phyloP scores from a whole-genome alignment of 768 basidiomycete species.

The Rhodotorula taiwanensis region DNA sequence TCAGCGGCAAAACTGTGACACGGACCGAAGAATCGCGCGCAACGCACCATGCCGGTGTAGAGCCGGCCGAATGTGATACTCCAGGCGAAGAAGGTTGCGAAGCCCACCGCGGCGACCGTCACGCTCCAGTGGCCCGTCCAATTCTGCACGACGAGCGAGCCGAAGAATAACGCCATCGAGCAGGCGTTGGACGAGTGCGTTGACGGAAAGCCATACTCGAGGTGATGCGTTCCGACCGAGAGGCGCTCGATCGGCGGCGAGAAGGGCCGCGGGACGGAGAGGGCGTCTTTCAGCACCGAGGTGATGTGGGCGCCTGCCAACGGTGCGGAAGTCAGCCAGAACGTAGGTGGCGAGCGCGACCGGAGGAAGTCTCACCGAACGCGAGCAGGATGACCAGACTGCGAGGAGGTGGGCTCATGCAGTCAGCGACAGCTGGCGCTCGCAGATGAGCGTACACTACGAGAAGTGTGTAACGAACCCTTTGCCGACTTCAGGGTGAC shows the following conservation, averaged over 20 bases:
- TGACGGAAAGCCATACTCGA: slow-evolving; percentile 89
- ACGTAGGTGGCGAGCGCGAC: slow-evolving; percentile 48
- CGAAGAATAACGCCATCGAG: slow-evolving; percentile 79
- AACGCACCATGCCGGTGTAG: slow-evolving; percentile 42
- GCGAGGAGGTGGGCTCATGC: background rate
- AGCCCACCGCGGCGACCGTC: background rate
- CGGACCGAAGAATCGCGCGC: background rate
- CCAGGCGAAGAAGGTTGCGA: slow-evolving; percentile 39
- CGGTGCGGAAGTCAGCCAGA: slow-evolving; percentile 42
- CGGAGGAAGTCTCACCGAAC: background rate
- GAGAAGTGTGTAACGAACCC: slow-evolving; percentile 57
- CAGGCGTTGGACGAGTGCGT: slow-evolving; percentile 89
- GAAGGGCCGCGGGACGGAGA: slow-evolving; percentile 83
- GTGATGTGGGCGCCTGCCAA: slow-evolving; percentile 64
- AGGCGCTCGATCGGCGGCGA: slow-evolving; percentile 77
- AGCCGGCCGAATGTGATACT: slow-evolving; percentile 45
- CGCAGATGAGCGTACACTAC: too few relatives aligned
- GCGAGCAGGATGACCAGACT: slow-evolving; percentile 36
- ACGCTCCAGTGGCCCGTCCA: background rate
- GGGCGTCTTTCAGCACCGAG: slow-evolving; percentile 73
- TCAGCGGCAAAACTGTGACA: too few relatives aligned
- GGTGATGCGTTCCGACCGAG: slow-evolving; percentile 35
- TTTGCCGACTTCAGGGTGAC: slow-evolving; percentile 60
- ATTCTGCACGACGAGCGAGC: slow-evolving; percentile 2
- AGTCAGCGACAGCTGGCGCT: too few relatives aligned